Percentiles rank a stretch among this genome's conserved stretches.
These are phyloP conservation scores for Lyophyllum decastes DNA, from an alignment of 768 basidiomycete species.

Conservation along the genomic window DNA sequence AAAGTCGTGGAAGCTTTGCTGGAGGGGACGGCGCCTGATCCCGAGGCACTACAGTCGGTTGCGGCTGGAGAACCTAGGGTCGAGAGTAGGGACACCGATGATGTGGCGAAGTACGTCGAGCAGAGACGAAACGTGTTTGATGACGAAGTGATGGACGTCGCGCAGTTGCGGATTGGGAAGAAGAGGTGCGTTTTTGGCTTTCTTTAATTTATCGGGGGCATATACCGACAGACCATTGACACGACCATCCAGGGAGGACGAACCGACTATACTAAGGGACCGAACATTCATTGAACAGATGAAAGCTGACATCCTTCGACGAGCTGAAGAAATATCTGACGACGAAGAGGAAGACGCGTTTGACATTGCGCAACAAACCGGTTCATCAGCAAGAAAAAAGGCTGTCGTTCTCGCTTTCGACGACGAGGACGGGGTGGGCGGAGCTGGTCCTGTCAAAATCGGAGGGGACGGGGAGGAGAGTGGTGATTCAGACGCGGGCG, in stretches of 20 bases:
- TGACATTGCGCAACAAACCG: slow-evolving; percentile 13
- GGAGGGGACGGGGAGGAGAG: slow-evolving; percentile 61
- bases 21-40: slow-evolving; percentile 64
- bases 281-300: slow-evolving; percentile 65
- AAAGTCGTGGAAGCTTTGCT: slow-evolving; percentile 70
- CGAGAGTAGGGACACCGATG: slow-evolving; percentile 8
- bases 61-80: not conserved
- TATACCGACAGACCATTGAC: too few species aligned
- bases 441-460: slow-evolving; percentile 49
- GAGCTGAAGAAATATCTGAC: slow-evolving; percentile 65
- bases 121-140: slow-evolving; percentile 78
- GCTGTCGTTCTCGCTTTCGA: slow-evolving; percentile 28
- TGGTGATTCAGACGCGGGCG: slow-evolving; percentile 30
- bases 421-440: slow-evolving; percentile 55
- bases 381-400: slow-evolving; percentile 30
- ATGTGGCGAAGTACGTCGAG: slow-evolving; percentile 24
- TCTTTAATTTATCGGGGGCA: not conserved
- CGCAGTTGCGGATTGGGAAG: slow-evolving; percentile 63
- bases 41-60: slow-evolving; percentile 23
- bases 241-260: slow-evolving; percentile 50
- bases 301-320: slow-evolving; percentile 81
- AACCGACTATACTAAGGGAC: slow-evolving; percentile 50
- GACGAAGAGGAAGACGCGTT: slow-evolving; percentile 47
- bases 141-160: slow-evolving; percentile 66
- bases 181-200: slow-evolving; percentile 31